These are phyloP conservation scores for Cystobasidium onofrii DNA, from an alignment of 768 basidiomycete genomes.

Conservation along the genomic window DNA sequence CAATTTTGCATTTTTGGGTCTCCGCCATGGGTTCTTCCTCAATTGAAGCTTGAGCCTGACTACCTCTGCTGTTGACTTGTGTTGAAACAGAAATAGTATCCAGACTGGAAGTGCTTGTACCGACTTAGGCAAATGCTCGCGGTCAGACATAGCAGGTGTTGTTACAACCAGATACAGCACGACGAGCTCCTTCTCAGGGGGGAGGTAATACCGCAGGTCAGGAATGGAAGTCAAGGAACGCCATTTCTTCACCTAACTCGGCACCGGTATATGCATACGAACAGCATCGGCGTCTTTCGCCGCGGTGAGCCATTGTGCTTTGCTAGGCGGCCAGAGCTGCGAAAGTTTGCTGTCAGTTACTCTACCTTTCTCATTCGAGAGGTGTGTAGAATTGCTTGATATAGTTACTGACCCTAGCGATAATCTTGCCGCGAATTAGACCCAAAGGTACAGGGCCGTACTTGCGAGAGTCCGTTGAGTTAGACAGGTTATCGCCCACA, in stretches of 20 bases:
- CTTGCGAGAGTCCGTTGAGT: conserved; percentile 76
- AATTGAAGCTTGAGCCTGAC: too few relatives aligned
- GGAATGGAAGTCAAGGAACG: too few relatives aligned
- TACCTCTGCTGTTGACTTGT: too few relatives aligned
- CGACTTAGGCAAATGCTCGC: too few relatives aligned
- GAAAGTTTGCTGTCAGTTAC: neutral
- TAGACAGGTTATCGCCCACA: conserved; percentile 73
- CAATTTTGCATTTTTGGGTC: too few relatives aligned
- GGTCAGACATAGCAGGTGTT: too few relatives aligned
- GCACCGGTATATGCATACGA: neutral
- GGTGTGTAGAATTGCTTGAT: neutral
- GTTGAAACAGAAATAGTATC: too few relatives aligned
- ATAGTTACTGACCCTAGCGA: conserved; percentile 38
- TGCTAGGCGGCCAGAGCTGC: neutral
- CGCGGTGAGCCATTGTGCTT: neutral
- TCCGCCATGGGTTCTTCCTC: too few relatives aligned
- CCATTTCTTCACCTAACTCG: neutral
- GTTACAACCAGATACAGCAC: too few relatives aligned
- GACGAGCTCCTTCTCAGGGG: too few relatives aligned
- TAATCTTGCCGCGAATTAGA: conserved; percentile 61
- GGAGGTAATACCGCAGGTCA: too few relatives aligned
- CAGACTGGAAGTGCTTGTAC: too few relatives aligned
- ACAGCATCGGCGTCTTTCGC: neutral
- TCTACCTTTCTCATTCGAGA: neutral
- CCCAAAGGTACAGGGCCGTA: conserved; percentile 86